Evolutionary conservation across 2,329 filamentous ascomycete species (phyloP).

Genomic region (Neopestalotiopsis clavispora): DNA sequence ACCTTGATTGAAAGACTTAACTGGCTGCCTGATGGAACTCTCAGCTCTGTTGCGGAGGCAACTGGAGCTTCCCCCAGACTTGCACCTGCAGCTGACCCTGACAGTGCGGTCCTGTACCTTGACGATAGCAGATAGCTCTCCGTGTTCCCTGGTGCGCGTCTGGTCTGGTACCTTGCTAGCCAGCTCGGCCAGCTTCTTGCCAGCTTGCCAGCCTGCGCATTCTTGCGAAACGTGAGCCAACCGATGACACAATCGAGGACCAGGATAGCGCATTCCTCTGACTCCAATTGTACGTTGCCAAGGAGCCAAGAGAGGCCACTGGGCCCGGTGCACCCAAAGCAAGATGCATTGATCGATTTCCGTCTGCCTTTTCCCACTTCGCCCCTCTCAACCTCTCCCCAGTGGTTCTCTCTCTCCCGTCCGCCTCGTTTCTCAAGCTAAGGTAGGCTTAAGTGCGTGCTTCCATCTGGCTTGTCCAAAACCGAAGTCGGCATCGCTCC

Average conservation of each 20-base stretch:
- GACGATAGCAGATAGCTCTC: background rate
- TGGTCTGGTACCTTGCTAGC: background rate
- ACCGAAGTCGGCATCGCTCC: background rate
- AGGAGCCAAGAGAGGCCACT: no score
- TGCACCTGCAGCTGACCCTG: slow-evolving; percentile 2
- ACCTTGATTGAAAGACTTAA: background rate
- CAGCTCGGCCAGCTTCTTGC: background rate
- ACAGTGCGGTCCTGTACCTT: background rate
- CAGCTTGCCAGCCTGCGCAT: background rate
- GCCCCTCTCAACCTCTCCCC: background rate
- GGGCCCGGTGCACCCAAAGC: background rate
- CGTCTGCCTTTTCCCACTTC: background rate
- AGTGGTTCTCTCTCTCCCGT: background rate
- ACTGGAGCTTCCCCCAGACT: background rate
- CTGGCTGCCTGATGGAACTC: no score
- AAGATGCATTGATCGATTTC: background rate
- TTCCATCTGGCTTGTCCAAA: background rate
- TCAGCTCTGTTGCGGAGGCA: background rate
- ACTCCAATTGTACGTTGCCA: no score
- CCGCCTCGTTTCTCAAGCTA: background rate
- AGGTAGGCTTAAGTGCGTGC: no score
- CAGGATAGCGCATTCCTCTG: slow-evolving; percentile 9
- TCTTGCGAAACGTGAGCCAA: slow-evolving; percentile 4
- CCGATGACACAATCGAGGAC: slow-evolving; percentile 15
- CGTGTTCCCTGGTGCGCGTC: background rate